Percentiles rank a stretch among this genome's conserved stretches.
Conservation (phyloP, 1,284 basidiomycete species). For the Rhodofomes roseus region DNA sequence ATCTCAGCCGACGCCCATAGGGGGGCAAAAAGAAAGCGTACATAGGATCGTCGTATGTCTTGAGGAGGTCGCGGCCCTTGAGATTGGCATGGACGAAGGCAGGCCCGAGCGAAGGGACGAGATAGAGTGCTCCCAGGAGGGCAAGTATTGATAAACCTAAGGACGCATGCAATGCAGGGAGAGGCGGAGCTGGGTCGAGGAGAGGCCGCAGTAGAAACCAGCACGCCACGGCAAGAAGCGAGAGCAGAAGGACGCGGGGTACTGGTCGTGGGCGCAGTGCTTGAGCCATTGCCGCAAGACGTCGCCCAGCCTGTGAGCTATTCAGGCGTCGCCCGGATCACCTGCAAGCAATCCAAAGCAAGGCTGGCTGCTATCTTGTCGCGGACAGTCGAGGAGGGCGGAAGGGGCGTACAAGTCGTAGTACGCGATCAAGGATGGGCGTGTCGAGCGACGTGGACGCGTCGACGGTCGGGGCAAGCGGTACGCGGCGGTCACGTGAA, state of each 20-base stretch:
- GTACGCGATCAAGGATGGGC: not conserved
- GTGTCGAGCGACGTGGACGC: not conserved
- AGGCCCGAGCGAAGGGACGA: constrained; percentile 72
- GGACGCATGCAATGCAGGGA: constrained; percentile 70
- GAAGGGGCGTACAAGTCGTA: too few relatives aligned
- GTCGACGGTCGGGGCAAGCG: not conserved
- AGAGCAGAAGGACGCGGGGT: constrained; percentile 47
- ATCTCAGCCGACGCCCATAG: not conserved
- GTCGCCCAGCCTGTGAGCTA: too few relatives aligned
- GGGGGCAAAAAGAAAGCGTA: constrained; percentile 37
- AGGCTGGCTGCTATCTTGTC: too few relatives aligned
- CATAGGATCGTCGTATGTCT: constrained; percentile 71
- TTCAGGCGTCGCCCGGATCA: not conserved
- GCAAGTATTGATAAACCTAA: constrained; percentile 81
- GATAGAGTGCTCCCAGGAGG: constrained; percentile 66
- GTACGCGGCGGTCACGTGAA: not conserved
- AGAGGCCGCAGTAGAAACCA: constrained; percentile 73
- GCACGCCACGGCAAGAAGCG: constrained; percentile 57
- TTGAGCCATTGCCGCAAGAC: constrained; percentile 11
- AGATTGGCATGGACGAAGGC: constrained; percentile 75
- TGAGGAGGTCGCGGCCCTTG: constrained; percentile 80
- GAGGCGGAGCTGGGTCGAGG: constrained; percentile 58
- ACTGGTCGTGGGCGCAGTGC: constrained; percentile 46
- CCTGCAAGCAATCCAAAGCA: too few relatives aligned
- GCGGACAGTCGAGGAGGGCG: too few relatives aligned